phyloP scores from a whole-genome alignment of 768 basidiomycete species.

The Serpula lacrymans region DNA sequence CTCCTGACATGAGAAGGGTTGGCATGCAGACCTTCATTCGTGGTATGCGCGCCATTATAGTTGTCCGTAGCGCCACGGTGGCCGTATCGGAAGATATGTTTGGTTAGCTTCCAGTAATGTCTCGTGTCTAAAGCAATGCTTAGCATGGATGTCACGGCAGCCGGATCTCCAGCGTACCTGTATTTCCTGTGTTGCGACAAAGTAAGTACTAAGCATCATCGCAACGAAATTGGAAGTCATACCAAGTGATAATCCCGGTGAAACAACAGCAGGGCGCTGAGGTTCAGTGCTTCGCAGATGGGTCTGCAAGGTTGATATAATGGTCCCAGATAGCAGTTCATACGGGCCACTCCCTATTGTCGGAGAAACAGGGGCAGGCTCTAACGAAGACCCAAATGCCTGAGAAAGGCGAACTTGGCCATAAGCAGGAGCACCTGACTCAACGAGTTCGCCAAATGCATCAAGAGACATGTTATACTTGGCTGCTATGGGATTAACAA shows the following conservation, averaged over 20 bases:
- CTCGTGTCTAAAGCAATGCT: slow-evolving; percentile 34
- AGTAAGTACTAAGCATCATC: neutral
- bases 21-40: slow-evolving; percentile 21
- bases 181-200: slow-evolving; percentile 16
- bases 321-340: slow-evolving; percentile 39
- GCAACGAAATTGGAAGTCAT: slow-evolving; percentile 4
- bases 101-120: slow-evolving; percentile 43
- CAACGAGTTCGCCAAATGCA: slow-evolving; percentile 36
- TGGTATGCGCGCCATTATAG: slow-evolving; percentile 33
- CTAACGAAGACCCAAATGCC: slow-evolving; percentile 30
- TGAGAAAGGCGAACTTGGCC: slow-evolving; percentile 38
- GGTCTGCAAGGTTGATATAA: slow-evolving; percentile 35
- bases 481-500: slow-evolving; percentile 13
- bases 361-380: slow-evolving; percentile 43
- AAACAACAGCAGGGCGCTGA: slow-evolving; percentile 26
- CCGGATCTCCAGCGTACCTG: slow-evolving; percentile 12
- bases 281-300: slow-evolving; percentile 23
- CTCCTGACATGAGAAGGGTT: no score
- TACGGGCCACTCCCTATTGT: slow-evolving; percentile 34
- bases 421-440: slow-evolving; percentile 18
- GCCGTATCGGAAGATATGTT: slow-evolving; percentile 45
- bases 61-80: slow-evolving; percentile 26
- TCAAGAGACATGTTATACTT: slow-evolving; percentile 39
- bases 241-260: slow-evolving; percentile 31
- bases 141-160: neutral